Conservation (phyloP, 2,329 filamentous ascomycete genomes). For the Fusarium fracticaudum region DNA sequence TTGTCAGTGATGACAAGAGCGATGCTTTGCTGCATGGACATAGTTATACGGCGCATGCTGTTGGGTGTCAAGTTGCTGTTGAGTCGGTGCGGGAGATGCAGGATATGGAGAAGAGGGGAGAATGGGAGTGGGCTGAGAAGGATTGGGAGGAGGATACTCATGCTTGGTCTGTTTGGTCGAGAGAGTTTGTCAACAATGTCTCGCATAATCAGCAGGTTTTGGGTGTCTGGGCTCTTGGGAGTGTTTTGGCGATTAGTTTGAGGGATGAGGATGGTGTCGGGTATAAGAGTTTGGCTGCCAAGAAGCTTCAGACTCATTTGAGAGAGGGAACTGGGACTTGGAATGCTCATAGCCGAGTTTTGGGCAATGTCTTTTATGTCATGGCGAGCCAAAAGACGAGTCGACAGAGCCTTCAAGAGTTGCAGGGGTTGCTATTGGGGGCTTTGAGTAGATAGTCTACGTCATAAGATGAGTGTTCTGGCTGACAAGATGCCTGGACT, state of each 20-base stretch:
- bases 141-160: constrained; percentile 14
- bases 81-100: constrained; percentile 70
- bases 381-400: constrained; percentile 63
- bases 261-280: constrained; percentile 53
- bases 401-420: constrained; percentile 38
- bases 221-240: constrained; percentile 78
- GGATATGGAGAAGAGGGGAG: constrained; percentile 62
- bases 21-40: constrained; percentile 86
- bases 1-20: constrained; percentile 76
- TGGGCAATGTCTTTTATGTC: constrained; percentile 68
- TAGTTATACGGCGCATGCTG: constrained; percentile 85
- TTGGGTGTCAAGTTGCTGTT: constrained; percentile 83
- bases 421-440: constrained; percentile 31
- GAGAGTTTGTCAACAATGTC: constrained; percentile 64
- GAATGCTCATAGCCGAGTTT: constrained; percentile 63
- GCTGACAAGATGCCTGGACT: too few relatives aligned
- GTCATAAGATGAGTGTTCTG: too few relatives aligned
- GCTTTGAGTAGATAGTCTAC: constrained; percentile 18
- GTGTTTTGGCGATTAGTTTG: constrained; percentile 74
- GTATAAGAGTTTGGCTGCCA: constrained; percentile 59
- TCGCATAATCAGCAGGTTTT: constrained; percentile 67
- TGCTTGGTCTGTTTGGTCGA: constrained; percentile 77
- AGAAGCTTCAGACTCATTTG: constrained; percentile 53
- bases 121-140: constrained; percentile 58
- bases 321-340: constrained; percentile 46